These are phyloP conservation scores for Glaciozyma antarctica DNA, from an alignment of 768 basidiomycete species.

Conservation along the genomic window DNA sequence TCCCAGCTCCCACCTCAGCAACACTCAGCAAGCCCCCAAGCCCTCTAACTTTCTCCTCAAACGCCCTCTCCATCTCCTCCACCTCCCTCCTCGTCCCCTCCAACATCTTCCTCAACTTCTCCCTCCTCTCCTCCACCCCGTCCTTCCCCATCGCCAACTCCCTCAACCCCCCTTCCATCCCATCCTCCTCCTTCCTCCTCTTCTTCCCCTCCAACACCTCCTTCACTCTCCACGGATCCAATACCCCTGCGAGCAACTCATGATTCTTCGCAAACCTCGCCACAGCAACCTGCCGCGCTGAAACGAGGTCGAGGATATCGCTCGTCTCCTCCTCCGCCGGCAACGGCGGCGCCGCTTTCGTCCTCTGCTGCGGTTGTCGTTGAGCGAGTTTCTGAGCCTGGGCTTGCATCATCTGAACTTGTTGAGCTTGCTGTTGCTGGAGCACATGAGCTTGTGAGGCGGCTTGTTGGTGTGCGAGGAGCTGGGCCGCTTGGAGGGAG, in stretches of 20 bases:
- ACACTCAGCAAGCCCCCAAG: too few relatives aligned
- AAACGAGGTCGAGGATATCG: slow-evolving; percentile 25
- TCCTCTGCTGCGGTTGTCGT: neutral
- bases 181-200: slow-evolving; percentile 4
- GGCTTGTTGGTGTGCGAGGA: neutral
- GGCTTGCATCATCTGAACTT: neutral
- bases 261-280: slow-evolving; percentile 18
- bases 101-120: neutral
- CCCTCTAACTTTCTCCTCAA: too few relatives aligned
- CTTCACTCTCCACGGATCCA: neutral
- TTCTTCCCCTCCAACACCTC: slow-evolving; percentile 11
- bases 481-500: neutral
- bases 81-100: too few relatives aligned
- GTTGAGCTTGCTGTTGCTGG: too few relatives aligned
- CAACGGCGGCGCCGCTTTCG: too few relatives aligned
- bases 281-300: slow-evolving; percentile 17
- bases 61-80: too few relatives aligned
- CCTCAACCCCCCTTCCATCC: neutral
- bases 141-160: slow-evolving; percentile 8
- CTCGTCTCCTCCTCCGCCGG: neutral
- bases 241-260: slow-evolving; percentile 10
- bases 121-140: neutral
- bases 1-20: too few relatives aligned
- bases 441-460: neutral
- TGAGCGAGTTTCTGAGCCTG: neutral